Percentiles rank a stretch among this genome's conserved stretches.
These are phyloP conservation scores for Flaveria trinervia DNA, from an alignment of 129 eudicot species.

Conservation along the genomic window DNA sequence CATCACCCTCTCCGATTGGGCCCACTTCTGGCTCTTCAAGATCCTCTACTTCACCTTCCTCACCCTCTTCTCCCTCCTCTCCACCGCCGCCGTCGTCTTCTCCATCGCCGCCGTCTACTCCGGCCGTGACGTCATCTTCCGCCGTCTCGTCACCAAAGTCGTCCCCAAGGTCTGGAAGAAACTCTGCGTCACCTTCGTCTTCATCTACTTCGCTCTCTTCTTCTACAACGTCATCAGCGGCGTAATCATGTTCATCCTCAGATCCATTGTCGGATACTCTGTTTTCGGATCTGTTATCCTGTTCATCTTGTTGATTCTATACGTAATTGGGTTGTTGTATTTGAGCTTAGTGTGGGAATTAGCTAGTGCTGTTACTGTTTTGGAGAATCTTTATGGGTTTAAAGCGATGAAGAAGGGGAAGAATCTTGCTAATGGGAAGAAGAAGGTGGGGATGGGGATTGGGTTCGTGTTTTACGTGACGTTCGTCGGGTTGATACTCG, in stretches of 20 bases:
- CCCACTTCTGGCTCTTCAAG: slow-evolving; percentile 36
- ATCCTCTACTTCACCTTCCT: slow-evolving; percentile 45
- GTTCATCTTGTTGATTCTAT: not conserved
- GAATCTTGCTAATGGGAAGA: slow-evolving; percentile 29
- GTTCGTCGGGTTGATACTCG: not conserved
- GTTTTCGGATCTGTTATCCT: not conserved
- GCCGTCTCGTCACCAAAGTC: slow-evolving; percentile 32
- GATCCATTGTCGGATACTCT: not conserved
- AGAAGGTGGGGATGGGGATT: slow-evolving; percentile 30
- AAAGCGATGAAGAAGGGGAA: slow-evolving; percentile 30
- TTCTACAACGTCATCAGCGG: slow-evolving; percentile 20
- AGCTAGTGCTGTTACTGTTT: slow-evolving; percentile 34
- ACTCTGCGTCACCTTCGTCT: slow-evolving; percentile 19
- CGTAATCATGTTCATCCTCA: not conserved
- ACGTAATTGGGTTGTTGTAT: slow-evolving; percentile 26
- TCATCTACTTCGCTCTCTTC: slow-evolving; percentile 25
- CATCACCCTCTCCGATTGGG: slow-evolving; percentile 29
- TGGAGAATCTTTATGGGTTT: slow-evolving; percentile 24
- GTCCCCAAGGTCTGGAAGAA: slow-evolving; percentile 49
- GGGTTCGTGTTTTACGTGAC: slow-evolving; percentile 14
- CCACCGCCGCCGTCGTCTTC: slow-evolving; percentile 74
- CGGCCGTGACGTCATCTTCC: slow-evolving; percentile 39
- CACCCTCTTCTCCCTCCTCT: slow-evolving; percentile 58
- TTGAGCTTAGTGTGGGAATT: slow-evolving; percentile 30
- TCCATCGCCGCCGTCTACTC: slow-evolving; percentile 59